Base-by-base conservation (phyloP, 2,329 filamentous ascomycete species). In the Exophiala xenobiotica region DNA sequence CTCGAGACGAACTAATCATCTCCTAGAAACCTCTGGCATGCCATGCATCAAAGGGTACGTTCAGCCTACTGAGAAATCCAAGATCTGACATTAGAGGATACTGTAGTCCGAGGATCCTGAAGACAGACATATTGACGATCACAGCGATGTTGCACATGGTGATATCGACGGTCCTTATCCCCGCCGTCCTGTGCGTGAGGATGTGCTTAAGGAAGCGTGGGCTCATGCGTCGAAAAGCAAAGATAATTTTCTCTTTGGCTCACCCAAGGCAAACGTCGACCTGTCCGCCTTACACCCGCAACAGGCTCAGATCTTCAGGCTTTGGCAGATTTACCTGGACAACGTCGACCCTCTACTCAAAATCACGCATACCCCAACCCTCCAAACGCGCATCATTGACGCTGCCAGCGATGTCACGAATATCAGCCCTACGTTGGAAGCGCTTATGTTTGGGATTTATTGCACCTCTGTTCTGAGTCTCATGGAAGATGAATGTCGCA, bases 301-400 rank as follows among this genome's bases (percentile, higher is more conserved):
- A 3, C 79, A 83, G 0, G 76, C 81, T 11, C 81, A 87, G 24
- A 65, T 69, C 11, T 67, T 71, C 49, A 55, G 56, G 26, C 63
- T 71, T 7, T 88, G 85, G 84, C 83, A 87, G 65, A 75, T 81
- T 14, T 88, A 86, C 63, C 75, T 87, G 38, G 78, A 82, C 57
- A 87, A 87, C 61, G 79, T 88, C 58, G 82, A 88, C 59, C 83
- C 85, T 0, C 64, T 88, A 5, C 73, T 87, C 41, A 87, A 86
- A 61, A 74, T 88, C 49, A 85, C 81, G 0, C 85, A 88, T 61
- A 78, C 81, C 0, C 82, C 83, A 0, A 85, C 78, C 1, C 69
- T 87, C 1, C 84, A 88, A 63, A 72, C 70, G 16, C 78, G 79
- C 47, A 78, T 88, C 31, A 79, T 87, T 46, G 79, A 83, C 52